Base-by-base conservation (phyloP, 768 basidiomycete genomes). In the Tulasnella sp. region DNA sequence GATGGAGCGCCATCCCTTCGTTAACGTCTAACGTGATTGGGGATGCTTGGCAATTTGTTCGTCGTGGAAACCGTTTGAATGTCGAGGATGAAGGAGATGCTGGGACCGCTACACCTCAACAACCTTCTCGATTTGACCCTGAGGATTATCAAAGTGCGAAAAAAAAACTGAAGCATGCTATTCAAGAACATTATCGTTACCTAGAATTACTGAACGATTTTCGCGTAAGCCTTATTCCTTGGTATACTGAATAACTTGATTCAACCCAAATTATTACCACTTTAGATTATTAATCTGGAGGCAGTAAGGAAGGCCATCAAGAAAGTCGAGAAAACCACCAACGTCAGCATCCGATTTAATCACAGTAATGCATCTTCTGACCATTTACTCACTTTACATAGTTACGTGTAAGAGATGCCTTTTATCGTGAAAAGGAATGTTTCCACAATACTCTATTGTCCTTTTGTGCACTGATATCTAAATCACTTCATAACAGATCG, bases 161-260 rank as follows among this genome's bases (percentile, higher is more conserved):
- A 67, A 79, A 78, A 63, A 79, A 77, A 60, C 70, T 99, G 39
- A 85, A 85, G 64, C 79, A 77, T 54, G 95, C 93, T 1, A 72
- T 85, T 0, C 58, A 80, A 44, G 89, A 93, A 60, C 81, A 82
- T 62, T 93, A 98, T 65, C 75, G 78, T 81, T 81, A 58, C 8
- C 68, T 95, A 19, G 90, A 93, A 61, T 67, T 82, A 45, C 69
- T 99, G 55, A 85, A 89, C 58, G 88, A 88, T 61, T 99, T 93
- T 64, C 74, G 89, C 28, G 89, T 89, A 61, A 13, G 76, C 61
- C 32, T 5, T 9, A 5, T 13, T 43, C 32, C 27, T n/a, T 32
- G 2, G 4, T 42, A 13, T 46, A 2, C 7, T 40, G 45, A 15
- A 9, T 27, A 48, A 29, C 16, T 42, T 2, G 53, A 22, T 13